phyloP scores from a whole-genome alignment of 2,329 filamentous ascomycete species.

The Talaromyces sp. region DNA sequence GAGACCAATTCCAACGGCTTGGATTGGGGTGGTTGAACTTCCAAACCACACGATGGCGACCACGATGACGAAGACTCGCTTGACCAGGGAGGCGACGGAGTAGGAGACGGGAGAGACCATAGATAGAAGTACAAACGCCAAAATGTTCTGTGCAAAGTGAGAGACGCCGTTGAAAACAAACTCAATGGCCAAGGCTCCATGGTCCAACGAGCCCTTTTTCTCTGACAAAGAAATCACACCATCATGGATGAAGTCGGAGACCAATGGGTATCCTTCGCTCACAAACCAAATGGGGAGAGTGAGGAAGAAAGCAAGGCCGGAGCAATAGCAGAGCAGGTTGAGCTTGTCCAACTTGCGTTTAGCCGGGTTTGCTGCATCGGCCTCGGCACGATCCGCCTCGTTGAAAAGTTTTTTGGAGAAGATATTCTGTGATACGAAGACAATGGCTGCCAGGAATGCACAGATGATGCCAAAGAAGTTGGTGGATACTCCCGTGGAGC shows the following conservation, averaged over 20 bases:
- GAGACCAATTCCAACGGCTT: slow-evolving; percentile 81
- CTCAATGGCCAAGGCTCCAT: slow-evolving; percentile 69
- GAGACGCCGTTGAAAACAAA: slow-evolving; percentile 97
- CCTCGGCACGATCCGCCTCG: slow-evolving; percentile 82
- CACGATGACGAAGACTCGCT: slow-evolving; percentile 94
- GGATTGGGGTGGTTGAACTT: slow-evolving; percentile 79
- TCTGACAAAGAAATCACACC: slow-evolving; percentile 77
- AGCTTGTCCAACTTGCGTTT: slow-evolving; percentile 90
- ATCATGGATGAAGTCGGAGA: slow-evolving; percentile 77
- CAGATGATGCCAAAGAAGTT: slow-evolving; percentile 89
- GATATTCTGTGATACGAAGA: slow-evolving; percentile 98
- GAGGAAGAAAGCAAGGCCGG: slow-evolving; percentile 83
- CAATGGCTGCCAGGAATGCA: slow-evolving; percentile 83
- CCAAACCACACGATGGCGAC: slow-evolving; percentile 97
- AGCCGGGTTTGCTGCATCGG: slow-evolving; percentile 63
- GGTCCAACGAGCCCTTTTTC: slow-evolving; percentile 71
- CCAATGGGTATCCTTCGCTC: slow-evolving; percentile 77
- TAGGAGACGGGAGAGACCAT: slow-evolving; percentile 97
- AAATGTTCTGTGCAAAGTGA: slow-evolving; percentile 94
- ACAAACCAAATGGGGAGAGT: slow-evolving; percentile 92
- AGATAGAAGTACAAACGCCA: slow-evolving; percentile 89
- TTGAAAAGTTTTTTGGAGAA: slow-evolving; percentile 98
- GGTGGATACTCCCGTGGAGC: slow-evolving; percentile 85
- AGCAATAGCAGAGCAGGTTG: slow-evolving; percentile 96
- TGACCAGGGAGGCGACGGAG: slow-evolving; percentile 92